Evolutionary conservation across 345 rosid genomes (phyloP).

Genomic region (Mangifera indica): DNA sequence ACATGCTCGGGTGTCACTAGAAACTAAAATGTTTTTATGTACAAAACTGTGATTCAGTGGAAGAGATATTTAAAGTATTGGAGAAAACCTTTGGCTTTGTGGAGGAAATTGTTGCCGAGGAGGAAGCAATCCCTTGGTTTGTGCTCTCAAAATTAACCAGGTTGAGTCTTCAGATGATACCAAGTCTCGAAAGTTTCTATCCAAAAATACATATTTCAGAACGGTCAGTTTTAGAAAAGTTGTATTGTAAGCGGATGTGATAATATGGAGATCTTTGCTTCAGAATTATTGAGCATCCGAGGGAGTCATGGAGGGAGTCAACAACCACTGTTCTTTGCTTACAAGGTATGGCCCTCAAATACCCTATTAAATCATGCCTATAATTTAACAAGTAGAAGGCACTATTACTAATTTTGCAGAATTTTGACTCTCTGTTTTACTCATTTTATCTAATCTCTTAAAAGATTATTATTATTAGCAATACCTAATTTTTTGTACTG

Average conservation of each 20-base stretch:
- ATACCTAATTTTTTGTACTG: too few species aligned
- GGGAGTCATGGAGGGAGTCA: background rate
- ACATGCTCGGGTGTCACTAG: background rate
- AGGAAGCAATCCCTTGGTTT: background rate
- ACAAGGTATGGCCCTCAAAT: constrained; percentile 17
- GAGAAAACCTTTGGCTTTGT: background rate
- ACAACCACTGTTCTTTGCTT: constrained; percentile 16
- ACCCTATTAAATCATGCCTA: background rate
- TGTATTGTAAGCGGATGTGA: constrained; percentile 11
- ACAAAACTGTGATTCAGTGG: background rate
- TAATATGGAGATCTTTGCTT: constrained; percentile 12
- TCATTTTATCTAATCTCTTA: too few species aligned
- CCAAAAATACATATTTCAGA: constrained; percentile 12
- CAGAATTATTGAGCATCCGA: background rate
- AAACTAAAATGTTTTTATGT: background rate
- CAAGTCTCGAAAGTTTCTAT: constrained; percentile 21
- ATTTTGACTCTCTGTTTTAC: too few species aligned
- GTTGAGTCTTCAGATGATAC: constrained; percentile 8
- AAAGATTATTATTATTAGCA: too few species aligned
- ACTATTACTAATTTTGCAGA: background rate
- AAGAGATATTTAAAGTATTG: background rate
- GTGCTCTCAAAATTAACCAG: constrained; percentile 7
- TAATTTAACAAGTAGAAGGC: too few species aligned
- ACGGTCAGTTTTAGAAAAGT: constrained; percentile 15
- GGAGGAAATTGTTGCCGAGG: background rate